Evolutionary conservation across 2,329 filamentous ascomycete genomes (phyloP).

Genomic region (Neocatenulostroma microsporum): DNA sequence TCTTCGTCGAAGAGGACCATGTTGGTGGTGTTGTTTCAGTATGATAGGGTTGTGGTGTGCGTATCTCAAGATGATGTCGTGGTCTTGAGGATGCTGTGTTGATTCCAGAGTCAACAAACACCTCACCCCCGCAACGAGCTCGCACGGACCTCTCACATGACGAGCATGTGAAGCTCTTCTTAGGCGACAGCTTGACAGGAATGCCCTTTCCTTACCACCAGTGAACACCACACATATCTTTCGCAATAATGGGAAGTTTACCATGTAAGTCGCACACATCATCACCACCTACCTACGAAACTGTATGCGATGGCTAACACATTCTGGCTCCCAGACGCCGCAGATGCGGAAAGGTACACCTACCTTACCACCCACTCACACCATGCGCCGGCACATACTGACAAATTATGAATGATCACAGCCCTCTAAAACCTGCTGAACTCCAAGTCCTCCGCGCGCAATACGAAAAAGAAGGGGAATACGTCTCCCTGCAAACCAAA

Average conservation of each 20-base stretch:
- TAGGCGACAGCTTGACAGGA: slow-evolving; percentile 10
- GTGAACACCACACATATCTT: slow-evolving; percentile 6
- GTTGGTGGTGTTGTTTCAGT: slow-evolving; percentile 1
- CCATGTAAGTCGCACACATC: slow-evolving; percentile 38
- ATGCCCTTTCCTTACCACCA: slow-evolving; percentile 2
- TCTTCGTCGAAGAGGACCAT: slow-evolving; percentile 93
- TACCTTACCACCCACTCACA: neutral
- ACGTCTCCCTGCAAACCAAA: slow-evolving; percentile 94
- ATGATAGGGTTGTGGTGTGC: no score
- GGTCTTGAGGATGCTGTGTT: no score
- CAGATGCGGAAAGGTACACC: slow-evolving; percentile 85
- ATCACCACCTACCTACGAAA: neutral
- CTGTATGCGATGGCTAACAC: slow-evolving; percentile 23
- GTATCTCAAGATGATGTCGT: no score
- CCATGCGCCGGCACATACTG: no score
- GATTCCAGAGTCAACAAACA: no score
- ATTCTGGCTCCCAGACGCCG: slow-evolving; percentile 62
- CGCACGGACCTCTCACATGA: neutral
- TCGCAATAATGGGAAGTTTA: slow-evolving; percentile 24
- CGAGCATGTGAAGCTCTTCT: no score
- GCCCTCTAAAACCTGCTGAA: slow-evolving; percentile 83
- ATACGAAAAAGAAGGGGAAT: slow-evolving; percentile 95
- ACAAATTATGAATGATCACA: no score
- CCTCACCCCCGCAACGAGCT: neutral
- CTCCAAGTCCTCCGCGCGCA: slow-evolving; percentile 86